Percentiles rank a stretch among this genome's conserved stretches.
Conservation (phyloP, 257 asterid species). For the Ocimum tenuiflorum region DNA sequence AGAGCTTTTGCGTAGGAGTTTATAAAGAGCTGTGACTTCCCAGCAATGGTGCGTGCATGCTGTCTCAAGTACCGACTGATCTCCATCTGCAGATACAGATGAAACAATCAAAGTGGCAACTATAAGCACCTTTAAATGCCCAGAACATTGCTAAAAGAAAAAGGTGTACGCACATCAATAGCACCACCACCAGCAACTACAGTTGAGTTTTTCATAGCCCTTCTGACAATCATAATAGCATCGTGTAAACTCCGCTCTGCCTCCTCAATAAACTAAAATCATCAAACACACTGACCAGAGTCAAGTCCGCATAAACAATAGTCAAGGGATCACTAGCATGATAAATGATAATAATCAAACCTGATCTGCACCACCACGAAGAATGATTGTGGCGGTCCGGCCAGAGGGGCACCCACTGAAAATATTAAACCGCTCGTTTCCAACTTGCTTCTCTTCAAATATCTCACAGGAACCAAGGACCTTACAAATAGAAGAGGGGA, state of each 20-base stretch:
- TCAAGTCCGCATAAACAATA: neutral
- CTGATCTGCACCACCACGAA: constrained; percentile 99
- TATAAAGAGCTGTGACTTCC: constrained; percentile 82
- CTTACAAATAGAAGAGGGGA: constrained; percentile 27
- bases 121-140: neutral
- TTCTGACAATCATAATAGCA: constrained; percentile 76
- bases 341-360: constrained; percentile 28
- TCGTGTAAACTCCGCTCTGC: constrained; percentile 71
- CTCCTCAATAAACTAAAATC: constrained; percentile 52
- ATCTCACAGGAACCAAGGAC: constrained; percentile 73
- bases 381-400: constrained; percentile 82
- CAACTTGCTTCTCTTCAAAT: constrained; percentile 93
- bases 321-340: neutral
- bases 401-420: constrained; percentile 92
- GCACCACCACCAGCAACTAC: constrained; percentile 95
- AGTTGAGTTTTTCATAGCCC: constrained; percentile 82
- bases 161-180: constrained; percentile 55
- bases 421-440: constrained; percentile 88
- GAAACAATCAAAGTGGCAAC: neutral
- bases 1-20: constrained; percentile 88
- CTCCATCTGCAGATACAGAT: constrained; percentile 56
- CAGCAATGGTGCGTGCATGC: constrained; percentile 82
- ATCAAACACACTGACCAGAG: constrained; percentile 26
- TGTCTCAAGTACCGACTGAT: constrained; percentile 80
- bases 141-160: neutral